Evolutionary conservation across 306 rosid genomes (phyloP).

Genomic region (Inga leiocalycina): DNA sequence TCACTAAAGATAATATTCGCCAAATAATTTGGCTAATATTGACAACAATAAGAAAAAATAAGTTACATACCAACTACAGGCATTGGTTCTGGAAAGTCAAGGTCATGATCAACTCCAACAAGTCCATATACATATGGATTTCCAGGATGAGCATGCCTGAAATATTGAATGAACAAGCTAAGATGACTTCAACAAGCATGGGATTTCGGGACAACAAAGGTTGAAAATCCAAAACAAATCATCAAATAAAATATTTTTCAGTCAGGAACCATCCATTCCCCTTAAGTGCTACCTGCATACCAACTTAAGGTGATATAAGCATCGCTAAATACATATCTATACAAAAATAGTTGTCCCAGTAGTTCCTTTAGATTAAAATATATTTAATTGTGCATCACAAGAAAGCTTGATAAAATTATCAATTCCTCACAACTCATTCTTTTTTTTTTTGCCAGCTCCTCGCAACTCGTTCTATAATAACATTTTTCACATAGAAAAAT

Average conservation of each 20-base stretch:
- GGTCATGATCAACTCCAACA: constrained; percentile 86
- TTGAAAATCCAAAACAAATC: background rate
- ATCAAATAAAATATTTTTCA: background rate
- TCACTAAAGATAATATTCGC: background rate
- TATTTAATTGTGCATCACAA: background rate
- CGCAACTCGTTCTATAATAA: background rate
- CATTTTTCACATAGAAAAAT: background rate
- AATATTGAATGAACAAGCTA: constrained; percentile 18
- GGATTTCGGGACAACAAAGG: background rate
- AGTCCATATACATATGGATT: constrained; percentile 97
- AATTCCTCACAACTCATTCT: background rate
- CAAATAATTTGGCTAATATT: background rate
- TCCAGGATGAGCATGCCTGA: constrained; percentile 99
- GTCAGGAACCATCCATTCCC: constrained; percentile 15
- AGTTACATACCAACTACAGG: constrained; percentile 79
- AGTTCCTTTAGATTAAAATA: background rate
- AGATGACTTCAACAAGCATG: background rate
- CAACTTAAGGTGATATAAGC: background rate
- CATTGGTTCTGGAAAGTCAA: constrained; percentile 98
- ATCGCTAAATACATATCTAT: background rate
- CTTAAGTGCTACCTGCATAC: background rate
- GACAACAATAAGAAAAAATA: background rate
- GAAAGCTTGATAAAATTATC: background rate
- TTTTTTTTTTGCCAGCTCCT: background rate
- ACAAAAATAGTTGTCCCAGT: background rate